A percentile compares a stretch with the other conserved stretches of the same genome.
Evolutionary conservation across 129 eudicot genomes (phyloP).

Genomic region (Smallanthus sonchifolius): DNA sequence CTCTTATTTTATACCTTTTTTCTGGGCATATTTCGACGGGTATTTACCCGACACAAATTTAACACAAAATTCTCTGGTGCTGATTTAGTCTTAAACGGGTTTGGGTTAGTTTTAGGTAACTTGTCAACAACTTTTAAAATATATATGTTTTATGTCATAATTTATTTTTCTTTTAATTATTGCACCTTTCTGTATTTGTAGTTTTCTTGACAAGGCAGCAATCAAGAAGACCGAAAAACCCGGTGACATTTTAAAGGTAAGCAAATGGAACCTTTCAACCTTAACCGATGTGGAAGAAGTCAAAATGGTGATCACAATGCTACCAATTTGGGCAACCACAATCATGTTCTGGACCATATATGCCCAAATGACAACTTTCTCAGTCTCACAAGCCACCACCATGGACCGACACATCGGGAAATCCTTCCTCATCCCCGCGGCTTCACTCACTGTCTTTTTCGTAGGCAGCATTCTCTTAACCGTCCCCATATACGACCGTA

Average conservation of each 20-base stretch:
- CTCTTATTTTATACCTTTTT: background rate
- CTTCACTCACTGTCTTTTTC: constrained; percentile 65
- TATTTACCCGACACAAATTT: too few species aligned
- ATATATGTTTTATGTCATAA: background rate
- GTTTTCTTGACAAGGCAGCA: constrained; percentile 82
- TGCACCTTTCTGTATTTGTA: constrained; percentile 12
- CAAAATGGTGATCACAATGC: constrained; percentile 53
- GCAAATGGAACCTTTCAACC: constrained; percentile 60
- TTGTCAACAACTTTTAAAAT: too few species aligned
- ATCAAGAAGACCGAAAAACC: constrained; percentile 35
- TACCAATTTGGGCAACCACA: constrained; percentile 74
- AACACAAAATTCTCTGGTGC: too few species aligned
- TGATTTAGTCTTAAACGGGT: background rate
- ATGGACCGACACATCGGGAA: constrained; percentile 68
- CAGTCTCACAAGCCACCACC: constrained; percentile 55
- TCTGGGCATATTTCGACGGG: too few species aligned
- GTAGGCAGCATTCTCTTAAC: constrained; percentile 58
- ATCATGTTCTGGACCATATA: constrained; percentile 65
- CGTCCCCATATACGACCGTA: constrained; percentile 56
- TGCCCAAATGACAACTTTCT: constrained; percentile 83
- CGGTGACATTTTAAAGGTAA: background rate
- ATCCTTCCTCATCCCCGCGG: constrained; percentile 64
- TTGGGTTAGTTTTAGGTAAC: background rate
- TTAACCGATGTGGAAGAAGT: constrained; percentile 79
- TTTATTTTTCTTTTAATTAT: background rate